These are phyloP conservation scores for Coemansia sp. DNA, from an alignment of 192 early-diverging fungal genomes.

Conservation along the genomic window DNA sequence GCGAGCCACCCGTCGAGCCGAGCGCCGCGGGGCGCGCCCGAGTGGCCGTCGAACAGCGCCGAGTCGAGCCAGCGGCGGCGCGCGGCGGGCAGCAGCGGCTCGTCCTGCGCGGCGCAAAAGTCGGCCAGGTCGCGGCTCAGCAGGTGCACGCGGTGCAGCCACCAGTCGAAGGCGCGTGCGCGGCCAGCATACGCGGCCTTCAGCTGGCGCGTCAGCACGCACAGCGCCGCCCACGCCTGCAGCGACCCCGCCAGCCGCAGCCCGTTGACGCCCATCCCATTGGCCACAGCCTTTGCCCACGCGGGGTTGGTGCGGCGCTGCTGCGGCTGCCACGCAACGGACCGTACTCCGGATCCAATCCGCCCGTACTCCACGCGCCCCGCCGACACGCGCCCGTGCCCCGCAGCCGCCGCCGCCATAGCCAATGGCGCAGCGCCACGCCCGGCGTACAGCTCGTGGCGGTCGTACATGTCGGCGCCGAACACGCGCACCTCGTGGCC, in stretches of 20 bases:
- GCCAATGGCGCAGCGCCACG: constrained; percentile 42
- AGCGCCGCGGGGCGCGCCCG: constrained; percentile 18
- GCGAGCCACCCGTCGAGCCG: constrained; percentile 48
- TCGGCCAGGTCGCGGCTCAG: constrained; percentile 46
- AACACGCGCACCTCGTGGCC: constrained; percentile 40
- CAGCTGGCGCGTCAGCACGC: constrained; percentile 39
- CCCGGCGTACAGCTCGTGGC: constrained; percentile 28
- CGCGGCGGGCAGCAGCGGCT: constrained; percentile 12
- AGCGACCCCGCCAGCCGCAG: constrained; percentile 29
- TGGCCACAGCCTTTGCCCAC: constrained; percentile 23
- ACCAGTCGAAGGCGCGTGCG: constrained; percentile 35
- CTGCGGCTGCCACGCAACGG: constrained; percentile 30
- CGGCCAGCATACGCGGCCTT: constrained; percentile 27
- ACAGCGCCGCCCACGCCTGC: constrained; percentile 43
- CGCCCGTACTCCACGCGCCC: constrained; percentile 20
- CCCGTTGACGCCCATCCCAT: constrained; percentile 18
- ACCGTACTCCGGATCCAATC: constrained; percentile 10
- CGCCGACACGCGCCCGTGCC: background rate
- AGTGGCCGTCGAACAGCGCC: constrained; percentile 47
- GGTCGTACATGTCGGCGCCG: constrained; percentile 24
- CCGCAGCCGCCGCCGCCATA: constrained; percentile 40
- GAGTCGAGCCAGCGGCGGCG: constrained; percentile 30
- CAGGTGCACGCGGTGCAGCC: constrained; percentile 47
- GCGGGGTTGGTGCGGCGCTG: constrained; percentile 36
- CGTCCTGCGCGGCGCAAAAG: constrained; percentile 42